phyloP scores from a whole-genome alignment of 495 filamentous ascomycete genomes.

The Penicillium macrosclerotiorum region DNA sequence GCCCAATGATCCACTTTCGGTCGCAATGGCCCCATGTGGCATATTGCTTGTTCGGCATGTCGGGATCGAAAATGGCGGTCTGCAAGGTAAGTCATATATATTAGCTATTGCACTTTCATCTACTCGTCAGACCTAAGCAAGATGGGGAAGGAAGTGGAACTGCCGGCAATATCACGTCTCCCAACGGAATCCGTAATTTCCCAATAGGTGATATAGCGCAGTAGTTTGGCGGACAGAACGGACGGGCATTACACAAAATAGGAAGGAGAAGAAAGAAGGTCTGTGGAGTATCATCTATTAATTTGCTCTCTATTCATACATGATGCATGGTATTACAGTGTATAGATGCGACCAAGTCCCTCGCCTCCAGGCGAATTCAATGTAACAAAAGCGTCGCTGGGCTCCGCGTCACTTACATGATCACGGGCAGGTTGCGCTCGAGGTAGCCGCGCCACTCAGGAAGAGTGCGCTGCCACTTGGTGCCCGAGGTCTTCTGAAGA shows the following conservation, averaged over 20 bases:
- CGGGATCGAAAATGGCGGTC: background rate
- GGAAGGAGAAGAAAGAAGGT: no score
- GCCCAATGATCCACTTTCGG: background rate
- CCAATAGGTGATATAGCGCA: background rate
- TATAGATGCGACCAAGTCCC: background rate
- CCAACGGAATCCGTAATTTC: background rate
- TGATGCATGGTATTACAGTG: background rate
- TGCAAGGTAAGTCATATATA: background rate
- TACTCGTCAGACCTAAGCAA: background rate
- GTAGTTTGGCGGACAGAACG: no score
- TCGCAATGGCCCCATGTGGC: background rate
- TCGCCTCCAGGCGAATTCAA: background rate
- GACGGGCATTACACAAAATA: no score
- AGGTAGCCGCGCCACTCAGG: conserved; percentile 55
- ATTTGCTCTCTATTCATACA: background rate
- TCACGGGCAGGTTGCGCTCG: conserved; percentile 49
- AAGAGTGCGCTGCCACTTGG: conserved; percentile 40
- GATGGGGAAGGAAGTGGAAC: background rate
- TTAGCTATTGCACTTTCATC: no score
- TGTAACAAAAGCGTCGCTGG: background rate
- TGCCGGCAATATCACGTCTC: background rate
- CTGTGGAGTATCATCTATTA: conserved; percentile 4
- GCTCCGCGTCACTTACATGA: conserved; percentile 18
- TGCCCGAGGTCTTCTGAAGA: conserved; percentile 41
- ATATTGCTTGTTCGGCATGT: background rate